A percentile compares a stretch with the other conserved stretches of the same genome.
These are phyloP conservation scores for Saturnispora hagleri DNA, from an alignment of 805 yeast species.

Conservation along the genomic window DNA sequence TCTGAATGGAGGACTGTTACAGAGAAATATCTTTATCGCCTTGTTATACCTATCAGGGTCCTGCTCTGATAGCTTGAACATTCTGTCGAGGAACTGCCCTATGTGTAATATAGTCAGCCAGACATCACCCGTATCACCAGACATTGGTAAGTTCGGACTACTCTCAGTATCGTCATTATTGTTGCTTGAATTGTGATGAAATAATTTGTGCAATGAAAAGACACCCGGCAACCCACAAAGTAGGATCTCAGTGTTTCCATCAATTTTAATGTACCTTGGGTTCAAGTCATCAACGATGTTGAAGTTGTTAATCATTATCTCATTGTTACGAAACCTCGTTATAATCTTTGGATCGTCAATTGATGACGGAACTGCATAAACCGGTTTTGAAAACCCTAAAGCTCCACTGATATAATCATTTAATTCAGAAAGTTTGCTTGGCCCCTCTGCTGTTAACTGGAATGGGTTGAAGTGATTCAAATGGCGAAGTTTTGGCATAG, in stretches of 20 bases:
- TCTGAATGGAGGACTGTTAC: conserved; percentile 63
- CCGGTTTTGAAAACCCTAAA: conserved; percentile 43
- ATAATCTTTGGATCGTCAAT: conserved; percentile 65
- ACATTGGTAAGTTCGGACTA: conserved; percentile 36
- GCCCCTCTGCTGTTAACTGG: conserved; percentile 44
- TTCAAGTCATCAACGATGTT: conserved; percentile 51
- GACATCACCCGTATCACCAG: conserved; percentile 55
- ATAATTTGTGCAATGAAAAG: conserved; percentile 53
- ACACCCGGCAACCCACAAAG: conserved; percentile 70
- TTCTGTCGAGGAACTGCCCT: conserved; percentile 51
- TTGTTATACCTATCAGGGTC: conserved; percentile 22
- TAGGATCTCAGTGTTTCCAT: conserved; percentile 32
- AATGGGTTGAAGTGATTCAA: conserved; percentile 51
- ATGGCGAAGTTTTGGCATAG: conserved; percentile 3
- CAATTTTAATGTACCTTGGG: conserved; percentile 29
- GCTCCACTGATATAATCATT: conserved; percentile 38
- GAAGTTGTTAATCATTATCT: conserved; percentile 46
- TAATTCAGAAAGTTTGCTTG: conserved; percentile 58
- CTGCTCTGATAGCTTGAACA: conserved; percentile 30
- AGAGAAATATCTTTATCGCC: conserved; percentile 51
- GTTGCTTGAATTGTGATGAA: conserved; percentile 50
- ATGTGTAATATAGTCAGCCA: conserved; percentile 69
- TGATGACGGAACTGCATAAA: conserved; percentile 71
- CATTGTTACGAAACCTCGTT: conserved; percentile 49
- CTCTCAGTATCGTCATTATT: conserved; percentile 22